Conservation (phyloP, 306 rosid genomes). For the Canavalia ensiformis region DNA sequence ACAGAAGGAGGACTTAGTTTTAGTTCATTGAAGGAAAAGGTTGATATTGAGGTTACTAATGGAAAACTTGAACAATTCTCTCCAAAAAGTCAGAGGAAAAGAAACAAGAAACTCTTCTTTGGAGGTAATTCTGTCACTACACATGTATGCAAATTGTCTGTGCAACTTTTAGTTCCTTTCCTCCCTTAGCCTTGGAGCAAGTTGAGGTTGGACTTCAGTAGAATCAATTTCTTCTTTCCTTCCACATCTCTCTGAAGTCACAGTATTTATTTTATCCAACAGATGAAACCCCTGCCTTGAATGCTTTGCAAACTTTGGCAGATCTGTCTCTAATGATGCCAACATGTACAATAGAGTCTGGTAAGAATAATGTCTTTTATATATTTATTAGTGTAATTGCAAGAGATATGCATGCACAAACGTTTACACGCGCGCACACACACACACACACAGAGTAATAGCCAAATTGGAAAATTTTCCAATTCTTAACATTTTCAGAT, state of each 20-base stretch:
- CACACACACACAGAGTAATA: not conserved
- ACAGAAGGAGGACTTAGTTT: slow-evolving; percentile 77
- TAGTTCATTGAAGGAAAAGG: slow-evolving; percentile 63
- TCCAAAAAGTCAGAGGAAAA: slow-evolving; percentile 62
- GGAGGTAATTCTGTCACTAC: slow-evolving; percentile 67
- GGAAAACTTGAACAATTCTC: slow-evolving; percentile 58
- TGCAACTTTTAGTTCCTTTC: slow-evolving; percentile 39
- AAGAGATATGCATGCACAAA: not conserved
- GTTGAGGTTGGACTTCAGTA: slow-evolving; percentile 27
- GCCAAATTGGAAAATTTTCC: slow-evolving; percentile 2
- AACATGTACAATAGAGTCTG: slow-evolving; percentile 67
- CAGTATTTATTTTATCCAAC: slow-evolving; percentile 36
- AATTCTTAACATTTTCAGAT: not conserved
- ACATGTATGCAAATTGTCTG: slow-evolving; percentile 23
- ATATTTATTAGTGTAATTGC: slow-evolving; percentile 9
- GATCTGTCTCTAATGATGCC: slow-evolving; percentile 88
- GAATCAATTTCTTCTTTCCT: slow-evolving; percentile 20
- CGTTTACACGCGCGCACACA: no score
- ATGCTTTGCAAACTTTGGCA: slow-evolving; percentile 91
- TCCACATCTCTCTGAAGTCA: slow-evolving; percentile 41
- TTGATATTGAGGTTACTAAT: slow-evolving; percentile 67
- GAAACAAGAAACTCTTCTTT: slow-evolving; percentile 69
- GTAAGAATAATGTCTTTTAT: slow-evolving; percentile 55
- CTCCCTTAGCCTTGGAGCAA: slow-evolving; percentile 12
- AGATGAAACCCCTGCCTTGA: slow-evolving; percentile 74